Percentiles rank a stretch among this genome's conserved stretches.
These are phyloP conservation scores for Austroboletus rostrupii DNA, from an alignment of 1,284 basidiomycete genomes.

Conservation along the genomic window DNA sequence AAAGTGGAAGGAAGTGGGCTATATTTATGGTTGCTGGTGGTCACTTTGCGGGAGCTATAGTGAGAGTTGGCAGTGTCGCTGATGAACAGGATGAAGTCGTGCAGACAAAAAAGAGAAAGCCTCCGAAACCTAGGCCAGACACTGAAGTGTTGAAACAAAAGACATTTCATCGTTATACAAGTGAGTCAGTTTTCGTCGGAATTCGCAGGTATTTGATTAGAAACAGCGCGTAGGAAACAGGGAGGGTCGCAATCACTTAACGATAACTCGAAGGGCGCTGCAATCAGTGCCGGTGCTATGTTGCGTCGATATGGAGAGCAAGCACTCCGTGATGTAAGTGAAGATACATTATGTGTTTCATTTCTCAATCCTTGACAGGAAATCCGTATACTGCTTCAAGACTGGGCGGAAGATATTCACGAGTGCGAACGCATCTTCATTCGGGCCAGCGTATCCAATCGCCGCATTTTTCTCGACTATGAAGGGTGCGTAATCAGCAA, in stretches of 20 bases:
- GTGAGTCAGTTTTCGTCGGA: conserved; percentile 42
- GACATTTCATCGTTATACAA: conserved; percentile 98
- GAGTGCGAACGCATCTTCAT: conserved; percentile 86
- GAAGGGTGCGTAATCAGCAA: conserved; percentile 64
- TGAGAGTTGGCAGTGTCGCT: conserved; percentile 58
- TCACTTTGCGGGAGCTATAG: conserved; percentile 92
- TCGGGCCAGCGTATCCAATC: conserved; percentile 80
- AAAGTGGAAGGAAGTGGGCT: conserved; percentile 80
- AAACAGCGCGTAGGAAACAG: conserved; percentile 88
- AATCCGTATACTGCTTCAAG: conserved; percentile 74
- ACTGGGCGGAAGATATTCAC: conserved; percentile 83
- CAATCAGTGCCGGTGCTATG: conserved; percentile 92
- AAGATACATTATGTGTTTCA: neutral
- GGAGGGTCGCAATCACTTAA: conserved; percentile 93
- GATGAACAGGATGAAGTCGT: conserved; percentile 37
- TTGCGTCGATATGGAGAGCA: conserved; percentile 95
- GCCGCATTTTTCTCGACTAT: conserved; percentile 85
- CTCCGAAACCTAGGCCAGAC: conserved; percentile 58
- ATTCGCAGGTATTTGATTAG: conserved; percentile 1
- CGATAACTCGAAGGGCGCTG: conserved; percentile 89
- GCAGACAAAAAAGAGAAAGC: conserved; percentile 48
- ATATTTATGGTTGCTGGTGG: conserved; percentile 96
- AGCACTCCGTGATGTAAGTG: conserved; percentile 79
- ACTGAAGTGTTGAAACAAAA: conserved; percentile 87
- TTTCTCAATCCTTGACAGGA: conserved; percentile 48